phyloP scores from a whole-genome alignment of 371 early-diverging fungal genomes.

The Caulochytrium protostelioides region DNA sequence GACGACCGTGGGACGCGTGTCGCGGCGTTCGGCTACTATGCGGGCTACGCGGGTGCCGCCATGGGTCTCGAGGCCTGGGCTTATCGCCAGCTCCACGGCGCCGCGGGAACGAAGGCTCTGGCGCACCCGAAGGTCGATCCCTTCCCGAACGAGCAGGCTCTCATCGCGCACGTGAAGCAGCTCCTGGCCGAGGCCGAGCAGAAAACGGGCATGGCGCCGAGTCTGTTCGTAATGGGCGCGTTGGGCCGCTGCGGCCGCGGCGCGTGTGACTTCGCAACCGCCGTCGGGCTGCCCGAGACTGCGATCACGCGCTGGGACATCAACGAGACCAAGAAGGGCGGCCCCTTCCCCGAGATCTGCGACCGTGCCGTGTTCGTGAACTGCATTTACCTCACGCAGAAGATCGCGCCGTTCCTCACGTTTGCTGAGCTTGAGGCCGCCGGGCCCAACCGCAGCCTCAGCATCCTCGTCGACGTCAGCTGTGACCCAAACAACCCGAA shows the following conservation, averaged over 20 bases:
- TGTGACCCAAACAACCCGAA: slow-evolving; percentile 92
- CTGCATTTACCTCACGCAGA: slow-evolving; percentile 79
- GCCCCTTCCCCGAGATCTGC: slow-evolving; percentile 79
- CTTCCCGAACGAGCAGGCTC: slow-evolving; percentile 58
- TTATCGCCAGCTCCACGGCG: slow-evolving; percentile 29
- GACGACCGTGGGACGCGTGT: slow-evolving; percentile 54
- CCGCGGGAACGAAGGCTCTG: slow-evolving; percentile 1
- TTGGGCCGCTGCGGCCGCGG: slow-evolving; percentile 87
- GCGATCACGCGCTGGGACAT: slow-evolving; percentile 81
- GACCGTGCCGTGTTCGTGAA: slow-evolving; percentile 84
- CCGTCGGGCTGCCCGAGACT: slow-evolving; percentile 61
- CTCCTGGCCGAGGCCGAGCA: slow-evolving; percentile 14
- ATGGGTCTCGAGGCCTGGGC: slow-evolving; percentile 81
- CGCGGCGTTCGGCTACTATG: slow-evolving; percentile 92
- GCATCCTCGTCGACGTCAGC: slow-evolving; percentile 76
- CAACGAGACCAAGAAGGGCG: slow-evolving; percentile 74
- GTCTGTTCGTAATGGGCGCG: slow-evolving; percentile 91
- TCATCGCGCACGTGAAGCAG: slow-evolving; percentile 21
- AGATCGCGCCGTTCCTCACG: slow-evolving; percentile 86
- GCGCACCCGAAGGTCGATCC: slow-evolving; percentile 51
- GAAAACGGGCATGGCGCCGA: slow-evolving; percentile 39
- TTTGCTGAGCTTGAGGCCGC: slow-evolving; percentile 37
- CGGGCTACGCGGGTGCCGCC: slow-evolving; percentile 87
- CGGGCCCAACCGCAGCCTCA: slow-evolving; percentile 36
- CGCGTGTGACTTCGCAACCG: slow-evolving; percentile 58